phyloP scores from a whole-genome alignment of 305 asterid genomes.

The Withania somnifera region DNA sequence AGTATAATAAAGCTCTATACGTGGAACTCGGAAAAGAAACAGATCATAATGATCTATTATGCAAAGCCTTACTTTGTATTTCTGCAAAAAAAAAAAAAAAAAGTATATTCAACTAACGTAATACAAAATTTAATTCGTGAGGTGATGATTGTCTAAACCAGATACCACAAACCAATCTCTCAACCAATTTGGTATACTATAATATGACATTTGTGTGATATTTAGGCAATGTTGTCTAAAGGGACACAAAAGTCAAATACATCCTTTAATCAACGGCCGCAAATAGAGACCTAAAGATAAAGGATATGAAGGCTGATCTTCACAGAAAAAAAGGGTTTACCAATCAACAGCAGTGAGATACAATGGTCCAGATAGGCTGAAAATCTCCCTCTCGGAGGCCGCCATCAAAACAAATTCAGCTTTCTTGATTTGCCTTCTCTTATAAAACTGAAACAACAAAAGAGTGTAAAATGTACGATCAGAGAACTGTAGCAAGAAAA shows the following conservation, averaged over 20 bases:
- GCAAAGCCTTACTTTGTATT: no score
- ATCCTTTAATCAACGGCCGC: not conserved
- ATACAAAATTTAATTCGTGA: no score
- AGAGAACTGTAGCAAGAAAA: not conserved
- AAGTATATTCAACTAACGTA: no score
- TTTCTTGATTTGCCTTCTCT: not conserved
- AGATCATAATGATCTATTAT: no score
- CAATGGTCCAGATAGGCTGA: constrained; percentile 37
- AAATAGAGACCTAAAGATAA: not conserved
- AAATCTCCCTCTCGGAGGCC: constrained; percentile 37
- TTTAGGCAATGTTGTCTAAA: not conserved
- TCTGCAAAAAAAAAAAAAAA: no score
- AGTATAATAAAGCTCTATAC: no score
- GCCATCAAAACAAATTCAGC: constrained; percentile 20
- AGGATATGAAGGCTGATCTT: not conserved
- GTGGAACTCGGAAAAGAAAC: no score
- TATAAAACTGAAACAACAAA: not conserved
- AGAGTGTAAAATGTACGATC: not conserved
- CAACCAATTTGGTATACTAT: not conserved
- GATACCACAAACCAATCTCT: not conserved
- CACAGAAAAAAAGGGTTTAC: not conserved
- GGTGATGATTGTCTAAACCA: no score
- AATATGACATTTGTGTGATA: not conserved
- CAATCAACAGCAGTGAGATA: constrained; percentile 37
- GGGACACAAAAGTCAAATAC: not conserved